A percentile compares a stretch with the other conserved stretches of the same genome.
Evolutionary conservation across 148 eudicot species (phyloP).

Genomic region (Tetragonia tetragonoides): DNA sequence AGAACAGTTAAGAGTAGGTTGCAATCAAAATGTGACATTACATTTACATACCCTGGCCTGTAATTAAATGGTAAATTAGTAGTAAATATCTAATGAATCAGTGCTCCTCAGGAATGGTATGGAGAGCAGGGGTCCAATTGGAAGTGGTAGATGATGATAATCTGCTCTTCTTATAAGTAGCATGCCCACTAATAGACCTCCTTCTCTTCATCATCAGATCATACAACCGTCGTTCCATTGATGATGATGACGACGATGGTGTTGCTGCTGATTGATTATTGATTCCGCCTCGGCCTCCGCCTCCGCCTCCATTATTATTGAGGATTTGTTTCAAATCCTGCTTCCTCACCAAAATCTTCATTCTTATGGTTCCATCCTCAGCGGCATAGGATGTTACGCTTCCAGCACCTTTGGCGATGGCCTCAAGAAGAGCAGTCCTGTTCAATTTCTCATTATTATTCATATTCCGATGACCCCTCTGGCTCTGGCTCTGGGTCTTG

Average conservation of each 20-base stretch:
- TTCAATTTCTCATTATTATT: constrained; percentile 7
- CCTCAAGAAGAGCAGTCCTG: constrained; percentile 31
- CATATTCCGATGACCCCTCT: background rate
- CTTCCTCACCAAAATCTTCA: constrained; percentile 56
- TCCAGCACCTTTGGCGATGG: constrained; percentile 34
- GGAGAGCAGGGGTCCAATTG: constrained; percentile 65
- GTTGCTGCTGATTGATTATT: background rate
- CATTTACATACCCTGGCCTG: too few species aligned
- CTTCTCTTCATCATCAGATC: constrained; percentile 45
- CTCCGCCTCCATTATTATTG: background rate
- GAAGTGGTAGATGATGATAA: constrained; percentile 2
- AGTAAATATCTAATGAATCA: background rate
- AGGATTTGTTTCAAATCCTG: constrained; percentile 54
- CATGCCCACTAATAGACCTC: constrained; percentile 24
- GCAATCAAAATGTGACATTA: too few species aligned
- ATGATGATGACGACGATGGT: background rate
- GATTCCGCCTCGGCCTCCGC: background rate
- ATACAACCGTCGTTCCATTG: constrained; percentile 39
- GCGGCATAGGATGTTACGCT: constrained; percentile 30
- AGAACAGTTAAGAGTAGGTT: too few species aligned
- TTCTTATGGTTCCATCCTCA: constrained; percentile 44
- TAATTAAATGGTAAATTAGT: too few species aligned
- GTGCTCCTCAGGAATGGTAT: constrained; percentile 63
- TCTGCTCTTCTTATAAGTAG: background rate
- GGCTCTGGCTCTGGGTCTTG: background rate